phyloP scores from a whole-genome alignment of 495 filamentous ascomycete genomes.

The Lasiosphaeria hispida region DNA sequence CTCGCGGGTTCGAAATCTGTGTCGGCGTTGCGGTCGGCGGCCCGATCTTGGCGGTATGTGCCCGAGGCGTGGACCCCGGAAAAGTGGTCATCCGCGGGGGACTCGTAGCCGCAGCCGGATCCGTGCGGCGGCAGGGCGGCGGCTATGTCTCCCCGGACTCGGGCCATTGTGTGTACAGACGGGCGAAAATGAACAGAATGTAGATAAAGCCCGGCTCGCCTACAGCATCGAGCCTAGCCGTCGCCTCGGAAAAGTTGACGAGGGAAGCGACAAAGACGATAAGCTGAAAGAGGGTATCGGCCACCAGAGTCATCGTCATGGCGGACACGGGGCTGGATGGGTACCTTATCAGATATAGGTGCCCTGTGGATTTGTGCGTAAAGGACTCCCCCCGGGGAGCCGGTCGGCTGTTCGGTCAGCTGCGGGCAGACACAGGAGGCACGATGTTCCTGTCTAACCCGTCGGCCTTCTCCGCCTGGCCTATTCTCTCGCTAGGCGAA shows the following conservation, averaged over 20 bases:
- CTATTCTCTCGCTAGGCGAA: too few species aligned
- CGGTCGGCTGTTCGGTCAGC: too few species aligned
- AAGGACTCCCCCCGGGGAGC: too few species aligned
- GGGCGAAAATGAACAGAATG: conserved; percentile 12
- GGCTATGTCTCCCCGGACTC: conserved; percentile 61
- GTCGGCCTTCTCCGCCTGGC: too few species aligned
- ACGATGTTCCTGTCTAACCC: too few species aligned
- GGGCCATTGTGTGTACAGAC: conserved; percentile 13
- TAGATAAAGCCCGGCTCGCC: conserved; percentile 9
- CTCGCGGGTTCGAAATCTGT: conserved; percentile 18
- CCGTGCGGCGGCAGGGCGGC: conserved; percentile 66
- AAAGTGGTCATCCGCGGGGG: conserved; percentile 16
- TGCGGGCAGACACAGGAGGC: too few species aligned
- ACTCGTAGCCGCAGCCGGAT: conserved; percentile 63
- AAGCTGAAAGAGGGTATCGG: conserved; percentile 19
- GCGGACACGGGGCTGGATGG: background rate
- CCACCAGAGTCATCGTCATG: conserved; percentile 6
- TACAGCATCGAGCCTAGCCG: conserved; percentile 12
- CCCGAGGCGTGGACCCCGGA: background rate
- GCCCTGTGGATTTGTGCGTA: too few species aligned
- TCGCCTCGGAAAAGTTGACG: conserved; percentile 16
- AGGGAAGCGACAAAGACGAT: conserved; percentile 19
- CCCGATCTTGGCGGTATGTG: background rate
- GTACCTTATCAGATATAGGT: too few species aligned
- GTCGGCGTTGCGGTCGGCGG: background rate